Percentiles rank a stretch among this genome's conserved stretches.
These are phyloP conservation scores for Ceratobasidium papillatum DNA, from an alignment of 1,284 basidiomycete species.

Conservation along the genomic window DNA sequence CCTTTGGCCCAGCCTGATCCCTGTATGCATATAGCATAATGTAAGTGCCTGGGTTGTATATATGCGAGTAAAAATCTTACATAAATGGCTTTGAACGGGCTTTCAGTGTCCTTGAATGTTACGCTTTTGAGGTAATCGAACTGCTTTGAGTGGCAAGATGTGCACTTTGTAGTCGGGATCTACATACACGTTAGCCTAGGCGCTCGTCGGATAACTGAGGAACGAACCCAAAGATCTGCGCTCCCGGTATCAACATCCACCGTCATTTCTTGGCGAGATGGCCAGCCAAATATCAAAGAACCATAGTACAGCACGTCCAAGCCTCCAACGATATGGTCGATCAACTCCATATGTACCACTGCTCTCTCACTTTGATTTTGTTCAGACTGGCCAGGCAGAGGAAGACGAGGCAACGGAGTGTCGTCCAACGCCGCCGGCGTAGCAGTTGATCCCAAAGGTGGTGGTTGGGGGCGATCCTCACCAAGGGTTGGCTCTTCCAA, in stretches of 20 bases:
- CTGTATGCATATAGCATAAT: slow-evolving; percentile 18
- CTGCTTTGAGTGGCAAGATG: slow-evolving; percentile 29
- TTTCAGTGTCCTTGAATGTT: slow-evolving; percentile 39
- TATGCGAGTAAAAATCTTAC: slow-evolving; percentile 19
- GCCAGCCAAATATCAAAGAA: slow-evolving; percentile 42
- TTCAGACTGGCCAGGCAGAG: background rate
- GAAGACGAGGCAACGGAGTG: background rate
- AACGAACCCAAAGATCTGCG: slow-evolving; percentile 49
- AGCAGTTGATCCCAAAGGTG: background rate
- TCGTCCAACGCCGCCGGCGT: background rate
- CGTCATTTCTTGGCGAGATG: slow-evolving; percentile 44
- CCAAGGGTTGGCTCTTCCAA: background rate
- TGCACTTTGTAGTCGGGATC: slow-evolving; percentile 35
- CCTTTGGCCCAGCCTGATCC: slow-evolving; percentile 45
- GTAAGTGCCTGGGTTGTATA: background rate
- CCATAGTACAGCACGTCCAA: slow-evolving; percentile 46
- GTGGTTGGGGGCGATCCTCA: background rate
- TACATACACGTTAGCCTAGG: background rate
- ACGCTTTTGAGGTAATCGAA: slow-evolving; percentile 34
- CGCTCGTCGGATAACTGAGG: background rate
- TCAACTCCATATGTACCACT: slow-evolving; percentile 50
- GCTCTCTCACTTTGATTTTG: background rate
- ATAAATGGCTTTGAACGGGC: slow-evolving; percentile 42
- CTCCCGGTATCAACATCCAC: slow-evolving; percentile 55
- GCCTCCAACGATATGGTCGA: slow-evolving; percentile 52